These are phyloP conservation scores for Chrysosporium keratinophilum DNA, from an alignment of 2,329 filamentous ascomycete genomes.

Conservation along the genomic window DNA sequence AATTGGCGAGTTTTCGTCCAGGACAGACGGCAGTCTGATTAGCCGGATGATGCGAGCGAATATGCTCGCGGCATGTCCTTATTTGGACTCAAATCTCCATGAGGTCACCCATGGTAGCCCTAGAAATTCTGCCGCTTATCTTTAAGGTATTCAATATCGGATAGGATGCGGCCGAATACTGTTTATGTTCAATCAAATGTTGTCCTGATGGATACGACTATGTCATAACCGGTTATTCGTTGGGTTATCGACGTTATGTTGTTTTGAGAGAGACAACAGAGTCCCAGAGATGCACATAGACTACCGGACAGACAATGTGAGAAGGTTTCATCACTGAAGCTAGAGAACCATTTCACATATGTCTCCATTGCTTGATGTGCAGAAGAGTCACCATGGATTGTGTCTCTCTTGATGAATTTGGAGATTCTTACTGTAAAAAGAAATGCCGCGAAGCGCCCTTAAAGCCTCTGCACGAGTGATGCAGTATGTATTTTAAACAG, in stretches of 20 bases:
- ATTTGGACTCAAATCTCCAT: too few species aligned
- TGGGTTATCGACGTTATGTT: conserved; percentile 49
- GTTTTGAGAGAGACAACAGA: conserved; percentile 57
- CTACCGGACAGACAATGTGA: conserved; percentile 53
- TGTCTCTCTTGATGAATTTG: too few species aligned
- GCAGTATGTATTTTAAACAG: too few species aligned
- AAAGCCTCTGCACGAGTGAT: too few species aligned
- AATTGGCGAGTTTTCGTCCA: conserved; percentile 59
- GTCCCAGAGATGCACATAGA: conserved; percentile 62
- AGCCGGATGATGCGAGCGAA: conserved; percentile 44
- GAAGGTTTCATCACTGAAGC: conserved; percentile 40
- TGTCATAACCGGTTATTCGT: conserved; percentile 44
- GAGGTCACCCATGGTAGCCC: conserved; percentile 50
- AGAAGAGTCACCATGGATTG: too few species aligned
- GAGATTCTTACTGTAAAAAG: too few species aligned
- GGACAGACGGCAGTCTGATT: conserved; percentile 37
- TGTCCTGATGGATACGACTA: conserved; percentile 47
- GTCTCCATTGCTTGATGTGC: too few species aligned
- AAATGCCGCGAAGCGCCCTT: too few species aligned
- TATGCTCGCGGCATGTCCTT: too few species aligned
- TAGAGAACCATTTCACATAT: too few species aligned
- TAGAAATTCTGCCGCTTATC: conserved; percentile 54
- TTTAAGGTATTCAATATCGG: conserved; percentile 26
- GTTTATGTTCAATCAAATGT: conserved; percentile 54
- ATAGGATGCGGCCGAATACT: conserved; percentile 16